Percentiles rank a stretch among this genome's conserved stretches.
These are phyloP conservation scores for Blastosporella zonata DNA, from an alignment of 1,284 basidiomycete species.

Conservation along the genomic window DNA sequence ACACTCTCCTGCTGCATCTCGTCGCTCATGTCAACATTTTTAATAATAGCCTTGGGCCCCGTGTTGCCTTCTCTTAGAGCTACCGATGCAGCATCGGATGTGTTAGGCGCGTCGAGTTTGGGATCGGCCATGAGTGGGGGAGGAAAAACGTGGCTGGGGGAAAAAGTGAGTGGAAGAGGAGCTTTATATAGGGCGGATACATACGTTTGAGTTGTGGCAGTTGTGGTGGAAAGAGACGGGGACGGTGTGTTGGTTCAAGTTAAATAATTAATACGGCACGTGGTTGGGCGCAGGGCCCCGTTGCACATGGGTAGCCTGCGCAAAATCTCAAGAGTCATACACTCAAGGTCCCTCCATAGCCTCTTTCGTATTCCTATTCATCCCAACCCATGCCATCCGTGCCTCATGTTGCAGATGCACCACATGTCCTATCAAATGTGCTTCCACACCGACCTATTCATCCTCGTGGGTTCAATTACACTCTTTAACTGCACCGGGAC, in stretches of 20 bases:
- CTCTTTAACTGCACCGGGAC: background rate
- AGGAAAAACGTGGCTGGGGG: conserved; percentile 1
- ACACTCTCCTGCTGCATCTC: conserved; percentile 95
- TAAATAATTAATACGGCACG: conserved; percentile 19
- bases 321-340: conserved; percentile 11
- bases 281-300: conserved; percentile 18
- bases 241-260: conserved; percentile 21
- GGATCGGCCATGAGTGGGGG: conserved; percentile 53
- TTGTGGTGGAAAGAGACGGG: conserved; percentile 19
- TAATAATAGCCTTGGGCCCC: conserved; percentile 83
- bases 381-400: conserved; percentile 11
- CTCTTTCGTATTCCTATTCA: conserved; percentile 20
- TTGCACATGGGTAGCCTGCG: conserved; percentile 19
- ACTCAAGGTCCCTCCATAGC: conserved; percentile 11
- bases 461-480: background rate
- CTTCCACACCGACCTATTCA: background rate
- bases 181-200: conserved; percentile 15
- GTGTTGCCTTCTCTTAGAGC: conserved; percentile 40
- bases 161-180: conserved; percentile 5
- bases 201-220: conserved; percentile 21
- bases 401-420: conserved; percentile 14
- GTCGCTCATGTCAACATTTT: conserved; percentile 96
- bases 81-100: conserved; percentile 48
- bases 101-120: conserved; percentile 56
- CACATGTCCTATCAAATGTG: conserved; percentile 13